A percentile compares a stretch with the other conserved stretches of the same genome.
Evolutionary conservation across 2,329 filamentous ascomycete species (phyloP).

Genomic region (Fusarium incarnatum): DNA sequence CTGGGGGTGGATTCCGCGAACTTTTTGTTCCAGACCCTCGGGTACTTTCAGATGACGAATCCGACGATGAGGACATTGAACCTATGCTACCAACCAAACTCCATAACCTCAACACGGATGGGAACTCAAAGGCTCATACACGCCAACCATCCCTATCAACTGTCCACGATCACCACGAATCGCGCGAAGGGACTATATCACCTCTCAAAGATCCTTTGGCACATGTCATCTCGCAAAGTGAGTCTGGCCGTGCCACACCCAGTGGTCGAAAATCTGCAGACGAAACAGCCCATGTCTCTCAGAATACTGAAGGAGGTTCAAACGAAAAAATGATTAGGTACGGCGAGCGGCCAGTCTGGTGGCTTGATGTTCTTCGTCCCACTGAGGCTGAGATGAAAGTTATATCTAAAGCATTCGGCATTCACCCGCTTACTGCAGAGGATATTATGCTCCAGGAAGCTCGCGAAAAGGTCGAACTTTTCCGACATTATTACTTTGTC

Average conservation of each 20-base stretch:
- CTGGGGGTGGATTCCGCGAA: constrained; percentile 84
- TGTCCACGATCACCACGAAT: constrained; percentile 39
- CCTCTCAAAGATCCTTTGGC: constrained; percentile 48
- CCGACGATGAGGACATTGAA: constrained; percentile 70
- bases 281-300: constrained; percentile 33
- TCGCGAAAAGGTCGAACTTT: constrained; percentile 97
- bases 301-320: constrained; percentile 32
- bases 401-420: constrained; percentile 90
- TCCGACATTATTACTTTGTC: constrained; percentile 98
- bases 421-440: constrained; percentile 94
- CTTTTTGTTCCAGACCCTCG: constrained; percentile 91
- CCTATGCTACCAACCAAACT: constrained; percentile 42
- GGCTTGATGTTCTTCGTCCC: constrained; percentile 91
- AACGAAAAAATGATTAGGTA: constrained; percentile 65
- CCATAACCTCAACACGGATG: constrained; percentile 47
- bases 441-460: constrained; percentile 98
- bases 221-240: constrained; percentile 48
- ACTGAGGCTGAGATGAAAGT: constrained; percentile 97
- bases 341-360: constrained; percentile 92
- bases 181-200: constrained; percentile 44
- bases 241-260: constrained; percentile 63
- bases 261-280: constrained; percentile 56
- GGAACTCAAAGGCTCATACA: constrained; percentile 59
- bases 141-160: constrained; percentile 59
- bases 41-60: constrained; percentile 78